These are phyloP conservation scores for Chrysosporium queenslandicum DNA, from an alignment of 2,329 filamentous ascomycete genomes.

Conservation along the genomic window DNA sequence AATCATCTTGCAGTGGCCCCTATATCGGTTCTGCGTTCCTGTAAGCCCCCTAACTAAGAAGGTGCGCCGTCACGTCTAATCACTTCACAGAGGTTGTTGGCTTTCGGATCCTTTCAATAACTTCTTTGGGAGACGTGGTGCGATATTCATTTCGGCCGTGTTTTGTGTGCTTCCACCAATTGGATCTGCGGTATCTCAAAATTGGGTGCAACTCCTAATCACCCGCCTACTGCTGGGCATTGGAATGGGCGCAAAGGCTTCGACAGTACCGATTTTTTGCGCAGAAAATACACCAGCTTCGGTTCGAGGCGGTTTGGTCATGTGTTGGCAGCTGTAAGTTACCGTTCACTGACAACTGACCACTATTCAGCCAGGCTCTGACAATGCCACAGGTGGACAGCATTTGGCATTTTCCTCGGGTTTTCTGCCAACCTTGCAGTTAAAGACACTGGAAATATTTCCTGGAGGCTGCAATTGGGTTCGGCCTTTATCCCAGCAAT, in stretches of 20 bases:
- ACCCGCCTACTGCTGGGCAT: conserved; percentile 50
- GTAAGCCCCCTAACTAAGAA: conserved; percentile 25
- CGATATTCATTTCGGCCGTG: conserved; percentile 54
- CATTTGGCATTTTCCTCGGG: conserved; percentile 58
- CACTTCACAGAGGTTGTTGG: conserved; percentile 49
- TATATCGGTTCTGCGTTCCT: conserved; percentile 45
- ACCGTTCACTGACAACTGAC: conserved; percentile 7
- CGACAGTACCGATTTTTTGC: conserved; percentile 47
- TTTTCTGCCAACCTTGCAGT: conserved; percentile 56
- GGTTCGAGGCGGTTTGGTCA: conserved; percentile 48
- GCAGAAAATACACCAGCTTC: conserved; percentile 48
- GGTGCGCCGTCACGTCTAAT: conserved; percentile 6
- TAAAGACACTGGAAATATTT: conserved; percentile 47
- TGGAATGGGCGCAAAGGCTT: conserved; percentile 53
- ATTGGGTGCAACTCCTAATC: conserved; percentile 49
- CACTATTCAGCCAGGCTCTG: conserved; percentile 20
- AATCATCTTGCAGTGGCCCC: conserved; percentile 32
- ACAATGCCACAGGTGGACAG: conserved; percentile 35
- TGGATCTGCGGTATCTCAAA: conserved; percentile 52
- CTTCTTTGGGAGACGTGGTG: conserved; percentile 49
- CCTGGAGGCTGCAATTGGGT: conserved; percentile 55
- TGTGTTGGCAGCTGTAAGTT: conserved; percentile 43
- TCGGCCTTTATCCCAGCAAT: conserved; percentile 57
- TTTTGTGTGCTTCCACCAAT: conserved; percentile 60
- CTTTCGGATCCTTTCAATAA: conserved; percentile 55